Base-by-base conservation (phyloP, 768 basidiomycete genomes). In the Pleurotus tuoliensis region DNA sequence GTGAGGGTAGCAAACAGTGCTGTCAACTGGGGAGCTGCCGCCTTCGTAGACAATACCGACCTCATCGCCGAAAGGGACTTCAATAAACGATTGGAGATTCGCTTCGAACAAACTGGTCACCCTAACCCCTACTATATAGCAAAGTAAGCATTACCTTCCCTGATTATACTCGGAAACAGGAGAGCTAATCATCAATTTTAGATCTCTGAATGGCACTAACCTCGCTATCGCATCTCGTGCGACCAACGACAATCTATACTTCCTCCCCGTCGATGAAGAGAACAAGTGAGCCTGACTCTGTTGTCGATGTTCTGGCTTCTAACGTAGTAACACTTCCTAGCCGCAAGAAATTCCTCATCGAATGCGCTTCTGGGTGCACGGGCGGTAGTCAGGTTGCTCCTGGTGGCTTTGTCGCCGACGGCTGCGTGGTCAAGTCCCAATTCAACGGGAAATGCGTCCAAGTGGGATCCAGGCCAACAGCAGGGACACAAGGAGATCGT, bases 1-100 rank as follows among this genome's bases (percentile, higher is more conserved):
- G 51, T 53, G 20, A 15, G 51, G 39, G 51, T 53, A 8, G 51
- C 51, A 18, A 53, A 53, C n/a, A 53, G 51, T 43, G 51, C 51
- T 11, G 39, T 41, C 12, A 13, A n/a, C 39, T 53, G 51, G 51
- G 51, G 51, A 9, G 51, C 51, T 24, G 37, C 51, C 41, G 39
- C 51, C 3, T 53, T 53, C 38, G 39, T 22, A 13, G 34, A 37
- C 12, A 41, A 41, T 39, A 38, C 38, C 38, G 51, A 53, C 18
- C 51, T 53, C 39, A 30, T 53, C 41, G 51, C 22, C 5, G 51
- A 41, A 22, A 40, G 18, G 37, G 39, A 53, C 39, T 53, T 53
- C 37, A 53, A 40, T 39, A 18, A 53, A 6, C 51, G 51, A 12
- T 18, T 53, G 37, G 51, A 53, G 18, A 53, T 53, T 25, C 51